Evolutionary conservation across 2,329 filamentous ascomycete genomes (phyloP).

Genomic region (Keithomyces neogunnii): DNA sequence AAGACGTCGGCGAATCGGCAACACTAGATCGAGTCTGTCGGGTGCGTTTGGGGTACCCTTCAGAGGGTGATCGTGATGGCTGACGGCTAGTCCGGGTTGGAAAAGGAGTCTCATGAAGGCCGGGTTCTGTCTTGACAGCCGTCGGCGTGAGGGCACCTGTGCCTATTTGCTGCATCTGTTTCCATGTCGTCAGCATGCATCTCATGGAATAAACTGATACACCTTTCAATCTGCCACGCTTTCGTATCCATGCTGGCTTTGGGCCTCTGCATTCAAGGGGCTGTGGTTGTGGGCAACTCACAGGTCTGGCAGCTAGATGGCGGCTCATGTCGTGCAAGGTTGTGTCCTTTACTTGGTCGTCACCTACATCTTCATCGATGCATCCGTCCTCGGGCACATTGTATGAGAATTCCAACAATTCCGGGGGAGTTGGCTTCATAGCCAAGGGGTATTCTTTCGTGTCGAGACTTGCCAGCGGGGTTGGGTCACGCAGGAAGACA

Average conservation of each 20-base stretch:
- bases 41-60: slow-evolving; percentile 21
- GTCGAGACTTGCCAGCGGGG: slow-evolving; percentile 64
- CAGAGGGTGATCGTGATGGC: slow-evolving; percentile 24
- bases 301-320: slow-evolving; percentile 9
- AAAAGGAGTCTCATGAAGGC: slow-evolving; percentile 16
- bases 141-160: slow-evolving; percentile 17
- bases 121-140: slow-evolving; percentile 16
- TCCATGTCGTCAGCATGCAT: slow-evolving; percentile 3
- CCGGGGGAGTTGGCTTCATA: slow-evolving; percentile 69
- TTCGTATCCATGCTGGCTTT: neutral
- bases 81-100: slow-evolving; percentile 20
- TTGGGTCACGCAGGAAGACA: slow-evolving; percentile 67
- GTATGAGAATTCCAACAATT: slow-evolving; percentile 70
- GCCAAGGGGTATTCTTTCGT: slow-evolving; percentile 87
- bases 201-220: neutral
- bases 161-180: slow-evolving; percentile 13
- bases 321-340: neutral
- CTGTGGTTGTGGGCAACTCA: slow-evolving; percentile 9
- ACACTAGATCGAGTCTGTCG: slow-evolving; percentile 20
- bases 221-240: neutral
- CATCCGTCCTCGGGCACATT: slow-evolving; percentile 37
- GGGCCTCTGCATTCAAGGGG: neutral
- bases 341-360: slow-evolving; percentile 14
- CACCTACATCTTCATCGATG: slow-evolving; percentile 14
- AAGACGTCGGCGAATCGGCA: slow-evolving; percentile 19